Evolutionary conservation across 2,329 filamentous ascomycete genomes (phyloP).

Genomic region (Arthrobotrys pseudoclavata): DNA sequence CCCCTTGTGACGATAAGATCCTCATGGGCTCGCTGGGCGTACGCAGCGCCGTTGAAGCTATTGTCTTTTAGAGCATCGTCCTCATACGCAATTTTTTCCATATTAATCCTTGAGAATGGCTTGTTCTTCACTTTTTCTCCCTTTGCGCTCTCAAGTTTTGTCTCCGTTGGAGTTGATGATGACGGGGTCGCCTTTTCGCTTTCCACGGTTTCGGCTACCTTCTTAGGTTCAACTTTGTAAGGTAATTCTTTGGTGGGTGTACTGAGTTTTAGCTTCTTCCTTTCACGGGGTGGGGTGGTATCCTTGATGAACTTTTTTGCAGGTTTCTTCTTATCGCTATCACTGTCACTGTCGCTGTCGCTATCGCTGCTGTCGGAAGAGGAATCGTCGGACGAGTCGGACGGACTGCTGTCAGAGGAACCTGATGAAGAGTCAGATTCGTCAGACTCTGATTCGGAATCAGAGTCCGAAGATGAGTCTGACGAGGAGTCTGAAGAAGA

Average conservation of each 20-base stretch:
- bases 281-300: slow-evolving; percentile 64
- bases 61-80: slow-evolving; percentile 72
- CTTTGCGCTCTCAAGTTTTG: background rate
- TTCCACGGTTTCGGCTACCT: slow-evolving; percentile 69
- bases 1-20: slow-evolving; percentile 92
- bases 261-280: slow-evolving; percentile 66
- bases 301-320: slow-evolving; percentile 63
- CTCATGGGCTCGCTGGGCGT: slow-evolving; percentile 87
- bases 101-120: slow-evolving; percentile 79
- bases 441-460: slow-evolving; percentile 62
- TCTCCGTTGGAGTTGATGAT: background rate
- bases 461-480: slow-evolving; percentile 26
- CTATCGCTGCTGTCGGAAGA: slow-evolving; percentile 67
- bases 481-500: slow-evolving; percentile 59
- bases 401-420: slow-evolving; percentile 64
- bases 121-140: slow-evolving; percentile 48
- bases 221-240: slow-evolving; percentile 67
- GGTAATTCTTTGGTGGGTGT: slow-evolving; percentile 58
- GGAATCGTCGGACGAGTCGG: slow-evolving; percentile 68
- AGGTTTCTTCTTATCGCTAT: slow-evolving; percentile 61
- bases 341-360: slow-evolving; percentile 63
- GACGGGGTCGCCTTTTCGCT: background rate
- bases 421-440: slow-evolving; percentile 44
- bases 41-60: slow-evolving; percentile 81
- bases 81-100: slow-evolving; percentile 60